These are phyloP conservation scores for Leishmania braziliensis DNA, from an alignment of 208 protist species.

Conservation along the genomic window DNA sequence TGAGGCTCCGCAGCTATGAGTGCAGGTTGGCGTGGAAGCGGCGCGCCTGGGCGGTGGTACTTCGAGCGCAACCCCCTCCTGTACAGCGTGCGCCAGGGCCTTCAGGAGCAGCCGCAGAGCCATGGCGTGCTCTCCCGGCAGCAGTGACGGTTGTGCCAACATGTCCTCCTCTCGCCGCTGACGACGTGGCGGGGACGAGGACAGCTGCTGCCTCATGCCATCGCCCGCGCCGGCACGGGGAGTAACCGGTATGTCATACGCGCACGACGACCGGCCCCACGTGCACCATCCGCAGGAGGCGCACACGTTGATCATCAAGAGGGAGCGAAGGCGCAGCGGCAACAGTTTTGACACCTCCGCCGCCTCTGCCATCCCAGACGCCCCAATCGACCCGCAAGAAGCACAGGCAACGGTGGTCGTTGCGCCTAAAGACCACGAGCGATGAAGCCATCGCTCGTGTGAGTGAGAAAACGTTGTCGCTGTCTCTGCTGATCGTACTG, in stretches of 20 bases:
- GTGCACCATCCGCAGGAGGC: conserved; percentile 16
- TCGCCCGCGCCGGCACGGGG: background rate
- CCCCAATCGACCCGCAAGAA: background rate
- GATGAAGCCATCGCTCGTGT: background rate
- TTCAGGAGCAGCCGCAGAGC: conserved; percentile 29
- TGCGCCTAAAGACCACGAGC: background rate
- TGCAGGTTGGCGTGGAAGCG: background rate
- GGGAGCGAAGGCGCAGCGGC: background rate
- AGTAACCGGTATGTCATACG: conserved; percentile 7
- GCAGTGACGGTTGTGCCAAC: background rate
- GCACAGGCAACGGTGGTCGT: background rate
- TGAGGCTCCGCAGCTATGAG: background rate
- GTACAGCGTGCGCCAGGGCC: conserved; percentile 17
- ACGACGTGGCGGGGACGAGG: background rate
- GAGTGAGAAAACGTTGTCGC: background rate
- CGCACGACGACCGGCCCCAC: conserved; percentile 26
- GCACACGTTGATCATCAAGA: conserved; percentile 24
- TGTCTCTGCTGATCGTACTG: background rate
- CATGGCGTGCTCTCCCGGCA: conserved; percentile 29
- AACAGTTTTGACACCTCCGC: background rate
- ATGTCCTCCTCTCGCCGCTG: background rate
- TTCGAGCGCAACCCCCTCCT: conserved; percentile 1
- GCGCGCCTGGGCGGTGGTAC: background rate
- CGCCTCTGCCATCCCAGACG: background rate
- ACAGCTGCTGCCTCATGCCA: background rate